phyloP scores from a whole-genome alignment of 352 stramenopile genomes.

The Phytopythium mirpurense region DNA sequence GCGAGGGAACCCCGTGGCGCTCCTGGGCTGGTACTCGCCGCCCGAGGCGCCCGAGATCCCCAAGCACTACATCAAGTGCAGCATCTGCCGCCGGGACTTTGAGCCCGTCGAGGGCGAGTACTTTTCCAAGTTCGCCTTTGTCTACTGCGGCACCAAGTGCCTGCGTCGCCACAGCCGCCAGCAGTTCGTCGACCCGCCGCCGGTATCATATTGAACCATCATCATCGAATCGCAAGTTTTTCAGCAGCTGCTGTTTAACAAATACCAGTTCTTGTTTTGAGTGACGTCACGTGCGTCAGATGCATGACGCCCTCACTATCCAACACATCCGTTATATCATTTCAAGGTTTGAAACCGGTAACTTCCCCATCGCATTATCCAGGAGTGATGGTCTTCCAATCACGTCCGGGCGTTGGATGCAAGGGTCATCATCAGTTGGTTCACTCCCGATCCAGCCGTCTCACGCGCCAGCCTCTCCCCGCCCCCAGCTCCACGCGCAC shows the following conservation, averaged over 20 bases:
- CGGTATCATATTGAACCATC: too few species aligned
- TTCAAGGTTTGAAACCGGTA: too few species aligned
- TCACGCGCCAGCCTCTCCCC: too few species aligned
- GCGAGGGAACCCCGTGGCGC: constrained; percentile 27
- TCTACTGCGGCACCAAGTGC: constrained; percentile 81
- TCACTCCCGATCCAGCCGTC: too few species aligned
- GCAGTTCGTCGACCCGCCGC: constrained; percentile 6
- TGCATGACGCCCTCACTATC: constrained; percentile 1
- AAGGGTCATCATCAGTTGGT: too few species aligned
- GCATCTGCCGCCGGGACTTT: constrained; percentile 64
- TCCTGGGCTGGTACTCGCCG: constrained; percentile 62
- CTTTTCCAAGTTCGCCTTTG: constrained; percentile 83
- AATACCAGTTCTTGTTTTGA: not conserved
- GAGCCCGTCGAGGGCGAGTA: constrained; percentile 84
- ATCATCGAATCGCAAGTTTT: too few species aligned
- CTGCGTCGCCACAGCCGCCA: constrained; percentile 61
- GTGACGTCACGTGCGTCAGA: constrained; percentile 7
- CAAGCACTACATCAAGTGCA: constrained; percentile 74
- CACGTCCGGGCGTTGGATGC: too few species aligned
- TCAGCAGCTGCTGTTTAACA: constrained; percentile 4
- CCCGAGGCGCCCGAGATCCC: constrained; percentile 46
- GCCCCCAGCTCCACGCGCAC: too few species aligned
- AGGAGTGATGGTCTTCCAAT: too few species aligned
- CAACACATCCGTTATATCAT: too few species aligned
- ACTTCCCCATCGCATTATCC: too few species aligned